A percentile compares a stretch with the other conserved stretches of the same genome.
These are phyloP conservation scores for Hypoxylon sp. DNA, from an alignment of 2,329 filamentous ascomycete species.

Conservation along the genomic window DNA sequence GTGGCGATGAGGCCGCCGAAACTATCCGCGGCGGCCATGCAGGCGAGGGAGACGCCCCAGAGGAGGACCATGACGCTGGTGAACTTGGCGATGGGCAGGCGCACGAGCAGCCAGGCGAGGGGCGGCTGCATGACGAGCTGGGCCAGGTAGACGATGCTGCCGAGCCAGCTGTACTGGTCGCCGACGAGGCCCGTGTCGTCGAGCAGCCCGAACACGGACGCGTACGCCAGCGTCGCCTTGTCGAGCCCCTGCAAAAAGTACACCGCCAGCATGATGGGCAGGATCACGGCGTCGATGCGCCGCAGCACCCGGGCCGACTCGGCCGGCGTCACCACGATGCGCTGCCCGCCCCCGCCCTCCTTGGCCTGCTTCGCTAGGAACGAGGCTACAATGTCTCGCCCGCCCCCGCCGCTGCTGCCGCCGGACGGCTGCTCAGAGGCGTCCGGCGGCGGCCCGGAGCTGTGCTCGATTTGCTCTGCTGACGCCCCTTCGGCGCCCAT, in stretches of 20 bases:
- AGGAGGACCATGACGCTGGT: conserved; percentile 59
- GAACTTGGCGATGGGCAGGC: conserved; percentile 67
- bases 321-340: conserved; percentile 17
- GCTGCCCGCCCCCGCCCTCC: conserved; percentile 10
- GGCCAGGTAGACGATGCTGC: conserved; percentile 58
- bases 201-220: conserved; percentile 69
- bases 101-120: conserved; percentile 63
- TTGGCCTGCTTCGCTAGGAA: conserved; percentile 24
- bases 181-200: conserved; percentile 64
- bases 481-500: conserved; percentile 9
- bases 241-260: conserved; percentile 71
- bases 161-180: conserved; percentile 55
- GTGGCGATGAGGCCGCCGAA: conserved; percentile 60
- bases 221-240: conserved; percentile 67
- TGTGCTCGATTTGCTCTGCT: conserved; percentile 12
- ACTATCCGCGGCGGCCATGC: conserved; percentile 60
- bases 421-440: background rate
- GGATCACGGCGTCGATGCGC: conserved; percentile 51
- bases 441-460: background rate
- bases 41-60: conserved; percentile 60
- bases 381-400: conserved; percentile 17
- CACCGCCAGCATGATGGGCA: conserved; percentile 61
- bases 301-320: conserved; percentile 29
- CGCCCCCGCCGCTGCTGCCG: background rate
- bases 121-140: conserved; percentile 62